Evolutionary conservation across 2,329 filamentous ascomycete species (phyloP).

Genomic region (Aspergillus aculeatinus): DNA sequence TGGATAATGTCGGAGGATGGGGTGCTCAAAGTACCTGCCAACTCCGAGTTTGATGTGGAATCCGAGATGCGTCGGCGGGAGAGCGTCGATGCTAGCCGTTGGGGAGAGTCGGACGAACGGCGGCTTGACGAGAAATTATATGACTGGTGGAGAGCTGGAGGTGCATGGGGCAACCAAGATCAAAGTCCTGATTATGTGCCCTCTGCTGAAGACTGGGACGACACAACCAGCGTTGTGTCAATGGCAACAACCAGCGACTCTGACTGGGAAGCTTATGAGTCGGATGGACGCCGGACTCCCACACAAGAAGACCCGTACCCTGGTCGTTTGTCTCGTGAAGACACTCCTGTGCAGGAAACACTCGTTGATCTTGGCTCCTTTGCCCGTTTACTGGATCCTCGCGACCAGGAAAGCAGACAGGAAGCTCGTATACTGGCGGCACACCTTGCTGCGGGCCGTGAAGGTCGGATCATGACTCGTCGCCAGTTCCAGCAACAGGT

Average conservation of each 20-base stretch:
- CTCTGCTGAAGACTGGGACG: slow-evolving; percentile 57
- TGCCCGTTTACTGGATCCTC: slow-evolving; percentile 77
- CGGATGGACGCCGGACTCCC: slow-evolving; percentile 63
- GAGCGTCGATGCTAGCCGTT: slow-evolving; percentile 40
- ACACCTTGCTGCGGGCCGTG: slow-evolving; percentile 62
- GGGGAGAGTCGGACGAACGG: slow-evolving; percentile 57
- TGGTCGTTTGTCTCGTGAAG: slow-evolving; percentile 45
- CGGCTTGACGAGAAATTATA: slow-evolving; percentile 75
- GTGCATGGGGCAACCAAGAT: slow-evolving; percentile 82
- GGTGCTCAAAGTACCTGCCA: slow-evolving; percentile 55
- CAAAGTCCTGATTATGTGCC: slow-evolving; percentile 75
- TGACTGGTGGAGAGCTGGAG: slow-evolving; percentile 77
- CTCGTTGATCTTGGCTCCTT: slow-evolving; percentile 68
- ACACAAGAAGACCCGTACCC: slow-evolving; percentile 64
- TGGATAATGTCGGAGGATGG: slow-evolving; percentile 56
- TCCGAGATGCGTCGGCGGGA: slow-evolving; percentile 68
- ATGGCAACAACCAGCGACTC: slow-evolving; percentile 55
- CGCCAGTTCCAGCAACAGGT: slow-evolving; percentile 69
- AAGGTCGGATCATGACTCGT: slow-evolving; percentile 72
- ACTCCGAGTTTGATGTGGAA: slow-evolving; percentile 76
- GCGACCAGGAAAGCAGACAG: slow-evolving; percentile 71
- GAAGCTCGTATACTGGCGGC: slow-evolving; percentile 79
- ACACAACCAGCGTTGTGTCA: slow-evolving; percentile 79
- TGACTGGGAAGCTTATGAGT: slow-evolving; percentile 47
- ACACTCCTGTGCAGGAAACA: slow-evolving; percentile 60